Conservation (phyloP, 768 basidiomycete genomes). For the Calocybe cyanea region DNA sequence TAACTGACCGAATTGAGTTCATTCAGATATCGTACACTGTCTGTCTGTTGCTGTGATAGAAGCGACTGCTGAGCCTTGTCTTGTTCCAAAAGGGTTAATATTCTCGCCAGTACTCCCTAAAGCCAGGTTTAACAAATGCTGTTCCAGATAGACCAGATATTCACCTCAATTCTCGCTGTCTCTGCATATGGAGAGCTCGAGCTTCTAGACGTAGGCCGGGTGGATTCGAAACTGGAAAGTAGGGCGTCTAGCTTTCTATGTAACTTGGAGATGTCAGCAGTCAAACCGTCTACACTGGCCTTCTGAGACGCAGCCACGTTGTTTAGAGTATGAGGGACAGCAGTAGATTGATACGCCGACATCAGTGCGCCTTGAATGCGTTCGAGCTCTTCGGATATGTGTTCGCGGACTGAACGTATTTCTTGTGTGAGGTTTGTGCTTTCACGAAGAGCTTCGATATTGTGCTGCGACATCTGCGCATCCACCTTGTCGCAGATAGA, state of each 20-base stretch:
- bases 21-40: slow-evolving; percentile 74
- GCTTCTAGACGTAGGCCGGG: not conserved
- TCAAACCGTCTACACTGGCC: not conserved
- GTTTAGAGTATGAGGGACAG: slow-evolving; percentile 4
- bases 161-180: not conserved
- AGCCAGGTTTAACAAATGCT: not conserved
- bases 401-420: slow-evolving; percentile 6
- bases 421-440: slow-evolving; percentile 1
- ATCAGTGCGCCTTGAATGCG: slow-evolving; percentile 3
- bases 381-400: slow-evolving; percentile 7
- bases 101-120: slow-evolving; percentile 30
- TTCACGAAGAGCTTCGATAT: not conserved
- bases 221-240: not conserved
- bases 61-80: slow-evolving; percentile 44
- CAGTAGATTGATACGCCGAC: not conserved
- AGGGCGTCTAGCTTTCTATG: slow-evolving; percentile 16
- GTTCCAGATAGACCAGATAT: not conserved
- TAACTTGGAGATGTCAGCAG: slow-evolving; percentile 7
- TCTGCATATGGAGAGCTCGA: slow-evolving; percentile 12
- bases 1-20: slow-evolving; percentile 64
- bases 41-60: slow-evolving; percentile 63
- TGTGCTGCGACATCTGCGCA: not conserved
- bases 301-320: slow-evolving; percentile 5
- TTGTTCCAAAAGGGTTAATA: slow-evolving; percentile 44
- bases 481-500: slow-evolving; percentile 7